A percentile compares a stretch with the other conserved stretches of the same genome.
These are phyloP conservation scores for Populus hybrid DNA, from an alignment of 441 rosid genomes.

Conservation along the genomic window DNA sequence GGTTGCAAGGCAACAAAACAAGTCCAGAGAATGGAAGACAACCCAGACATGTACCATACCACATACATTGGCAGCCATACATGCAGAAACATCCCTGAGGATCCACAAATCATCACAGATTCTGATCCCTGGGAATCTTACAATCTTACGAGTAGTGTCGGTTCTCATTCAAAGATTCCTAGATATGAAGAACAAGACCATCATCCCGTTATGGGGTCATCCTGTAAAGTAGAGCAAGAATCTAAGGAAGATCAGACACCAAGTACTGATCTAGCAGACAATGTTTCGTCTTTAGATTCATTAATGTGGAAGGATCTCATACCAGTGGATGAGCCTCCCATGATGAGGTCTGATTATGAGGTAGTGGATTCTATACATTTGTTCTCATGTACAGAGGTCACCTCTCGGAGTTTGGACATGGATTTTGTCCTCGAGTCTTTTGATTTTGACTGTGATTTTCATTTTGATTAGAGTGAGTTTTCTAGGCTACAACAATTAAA, in stretches of 20 bases:
- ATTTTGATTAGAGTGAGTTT: conserved; percentile 19
- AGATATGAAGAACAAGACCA: neutral
- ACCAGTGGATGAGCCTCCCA: conserved; percentile 9
- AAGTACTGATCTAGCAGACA: conserved; percentile 23
- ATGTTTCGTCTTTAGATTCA: conserved; percentile 20
- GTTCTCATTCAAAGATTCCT: conserved; percentile 8
- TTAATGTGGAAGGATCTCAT: conserved; percentile 32
- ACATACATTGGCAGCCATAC: conserved; percentile 63
- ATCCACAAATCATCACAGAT: conserved; percentile 23
- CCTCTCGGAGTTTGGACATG: conserved; percentile 24
- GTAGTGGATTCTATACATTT: conserved; percentile 1
- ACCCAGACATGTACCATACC: conserved; percentile 42
- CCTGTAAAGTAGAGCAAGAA: conserved; percentile 14
- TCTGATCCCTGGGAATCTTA: conserved; percentile 8
- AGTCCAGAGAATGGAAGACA: conserved; percentile 58
- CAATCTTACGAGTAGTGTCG: neutral
- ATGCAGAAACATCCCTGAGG: conserved; percentile 29
- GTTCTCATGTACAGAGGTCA: neutral
- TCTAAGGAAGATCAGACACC: conserved; percentile 19
- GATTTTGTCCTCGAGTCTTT: conserved; percentile 11
- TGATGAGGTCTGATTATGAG: conserved; percentile 1
- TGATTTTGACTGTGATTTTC: conserved; percentile 29
- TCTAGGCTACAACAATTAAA: neutral
- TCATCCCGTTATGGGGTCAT: neutral
- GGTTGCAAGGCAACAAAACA: conserved; percentile 75